Evolutionary conservation across 768 basidiomycete genomes (phyloP).

Genomic region (Amyloporia xantha): DNA sequence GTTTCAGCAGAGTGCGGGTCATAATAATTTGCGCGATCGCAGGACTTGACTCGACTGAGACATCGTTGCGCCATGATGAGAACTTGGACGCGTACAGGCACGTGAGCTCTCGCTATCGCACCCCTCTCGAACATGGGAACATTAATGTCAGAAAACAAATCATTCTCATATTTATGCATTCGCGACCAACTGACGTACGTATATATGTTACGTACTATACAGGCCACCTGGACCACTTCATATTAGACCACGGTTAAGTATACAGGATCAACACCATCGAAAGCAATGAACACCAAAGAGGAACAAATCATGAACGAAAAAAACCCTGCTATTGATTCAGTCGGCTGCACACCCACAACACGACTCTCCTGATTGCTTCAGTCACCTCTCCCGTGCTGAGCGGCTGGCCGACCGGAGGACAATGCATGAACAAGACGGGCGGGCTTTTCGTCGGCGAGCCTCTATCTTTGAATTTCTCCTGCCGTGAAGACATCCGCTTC

Average conservation of each 20-base stretch:
- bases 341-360: constrained; percentile 48
- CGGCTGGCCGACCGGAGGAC: constrained; percentile 61
- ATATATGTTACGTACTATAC: neutral
- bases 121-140: too few relatives aligned
- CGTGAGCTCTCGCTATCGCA: too few relatives aligned
- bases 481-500: constrained; percentile 30
- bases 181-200: neutral
- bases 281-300: neutral
- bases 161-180: too few relatives aligned
- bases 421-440: constrained; percentile 63
- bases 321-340: constrained; percentile 3
- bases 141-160: too few relatives aligned
- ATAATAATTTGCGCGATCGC: too few relatives aligned
- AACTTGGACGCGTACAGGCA: too few relatives aligned
- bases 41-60: too few relatives aligned
- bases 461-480: constrained; percentile 22
- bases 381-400: constrained; percentile 61
- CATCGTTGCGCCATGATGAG: constrained; percentile 14
- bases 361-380: constrained; percentile 52
- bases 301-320: neutral
- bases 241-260: too few relatives aligned
- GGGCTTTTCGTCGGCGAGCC: constrained; percentile 22
- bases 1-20: too few relatives aligned
- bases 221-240: neutral
- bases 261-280: too few relatives aligned